Percentiles rank a stretch among this genome's conserved stretches.
Conservation (phyloP, 1,284 basidiomycete species). For the Austropuccinia psidii region DNA sequence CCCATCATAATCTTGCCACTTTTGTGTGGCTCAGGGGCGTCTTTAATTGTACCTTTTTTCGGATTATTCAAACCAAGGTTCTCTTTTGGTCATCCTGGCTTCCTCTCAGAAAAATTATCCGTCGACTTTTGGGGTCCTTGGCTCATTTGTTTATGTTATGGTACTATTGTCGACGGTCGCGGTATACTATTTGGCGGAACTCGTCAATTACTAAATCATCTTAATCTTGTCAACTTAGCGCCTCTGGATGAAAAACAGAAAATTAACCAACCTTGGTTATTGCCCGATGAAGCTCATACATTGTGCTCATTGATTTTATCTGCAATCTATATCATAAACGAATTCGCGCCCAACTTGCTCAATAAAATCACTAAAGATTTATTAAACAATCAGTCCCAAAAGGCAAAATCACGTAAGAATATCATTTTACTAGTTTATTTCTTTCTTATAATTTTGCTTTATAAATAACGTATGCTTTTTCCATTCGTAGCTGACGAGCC, state of each 20-base stretch:
- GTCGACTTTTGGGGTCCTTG: constrained; percentile 30
- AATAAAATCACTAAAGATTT: neutral
- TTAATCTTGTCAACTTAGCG: neutral
- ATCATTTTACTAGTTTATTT: no score
- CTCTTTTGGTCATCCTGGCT: constrained; percentile 23
- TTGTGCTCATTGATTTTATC: constrained; percentile 31
- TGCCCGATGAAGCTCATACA: constrained; percentile 22
- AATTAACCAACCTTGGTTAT: constrained; percentile 11
- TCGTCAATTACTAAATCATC: neutral
- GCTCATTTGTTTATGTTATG: constrained; percentile 20
- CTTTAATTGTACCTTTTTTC: constrained; percentile 27
- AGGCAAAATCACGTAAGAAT: no score
- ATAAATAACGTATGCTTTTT: no score
- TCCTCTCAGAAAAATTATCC: constrained; percentile 17
- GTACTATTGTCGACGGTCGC: constrained; percentile 30
- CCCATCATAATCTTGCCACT: constrained; percentile 31
- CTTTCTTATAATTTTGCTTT: no score
- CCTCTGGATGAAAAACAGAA: neutral
- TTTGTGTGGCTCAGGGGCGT: constrained; percentile 29
- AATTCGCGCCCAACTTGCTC: constrained; percentile 1
- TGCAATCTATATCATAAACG: constrained; percentile 5
- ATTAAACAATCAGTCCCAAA: no score
- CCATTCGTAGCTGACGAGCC: no score
- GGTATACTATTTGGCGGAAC: constrained; percentile 21
- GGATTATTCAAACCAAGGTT: constrained; percentile 30